phyloP scores from a whole-genome alignment of 2,329 filamentous ascomycete genomes.

The Plenodomus lindquistii region DNA sequence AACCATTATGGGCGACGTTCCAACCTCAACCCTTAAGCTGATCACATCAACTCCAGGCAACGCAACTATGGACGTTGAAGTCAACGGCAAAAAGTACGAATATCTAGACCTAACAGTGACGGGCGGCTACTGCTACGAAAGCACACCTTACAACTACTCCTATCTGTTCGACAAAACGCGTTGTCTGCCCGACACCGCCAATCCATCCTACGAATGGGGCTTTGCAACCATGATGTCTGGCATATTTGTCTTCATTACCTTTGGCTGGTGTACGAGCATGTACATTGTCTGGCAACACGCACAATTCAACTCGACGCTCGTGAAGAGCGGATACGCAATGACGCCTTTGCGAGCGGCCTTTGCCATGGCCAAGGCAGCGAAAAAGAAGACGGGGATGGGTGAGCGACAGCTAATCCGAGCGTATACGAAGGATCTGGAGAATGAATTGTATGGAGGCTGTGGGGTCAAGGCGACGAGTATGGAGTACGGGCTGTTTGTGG shows the following conservation, averaged over 20 bases:
- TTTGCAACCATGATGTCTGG: slow-evolving; percentile 42
- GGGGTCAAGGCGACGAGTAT: slow-evolving; percentile 18
- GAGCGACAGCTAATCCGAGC: slow-evolving; percentile 21
- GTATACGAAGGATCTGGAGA: slow-evolving; percentile 19
- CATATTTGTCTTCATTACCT: slow-evolving; percentile 36
- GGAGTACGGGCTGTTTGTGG: slow-evolving; percentile 13
- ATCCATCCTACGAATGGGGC: slow-evolving; percentile 41
- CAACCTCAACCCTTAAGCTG: not conserved
- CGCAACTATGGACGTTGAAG: slow-evolving; percentile 9
- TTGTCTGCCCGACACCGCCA: slow-evolving; percentile 33
- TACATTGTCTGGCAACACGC: slow-evolving; percentile 43
- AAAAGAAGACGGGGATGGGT: slow-evolving; percentile 22
- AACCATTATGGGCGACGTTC: not conserved
- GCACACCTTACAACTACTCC: slow-evolving; percentile 13
- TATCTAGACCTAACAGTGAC: slow-evolving; percentile 10
- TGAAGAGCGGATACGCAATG: slow-evolving; percentile 33
- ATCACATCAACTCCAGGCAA: slow-evolving; percentile 16
- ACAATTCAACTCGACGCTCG: slow-evolving; percentile 27
- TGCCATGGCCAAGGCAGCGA: slow-evolving; percentile 28
- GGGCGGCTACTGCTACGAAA: slow-evolving; percentile 21
- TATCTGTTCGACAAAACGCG: slow-evolving; percentile 15
- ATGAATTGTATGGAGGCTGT: slow-evolving; percentile 19
- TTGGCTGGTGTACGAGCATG: slow-evolving; percentile 38
- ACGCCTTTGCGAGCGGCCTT: slow-evolving; percentile 39
- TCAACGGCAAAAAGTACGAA: slow-evolving; percentile 19